Percentiles rank a stretch among this genome's conserved stretches.
phyloP scores from a whole-genome alignment of 345 rosid species.

The Camelina neglecta region DNA sequence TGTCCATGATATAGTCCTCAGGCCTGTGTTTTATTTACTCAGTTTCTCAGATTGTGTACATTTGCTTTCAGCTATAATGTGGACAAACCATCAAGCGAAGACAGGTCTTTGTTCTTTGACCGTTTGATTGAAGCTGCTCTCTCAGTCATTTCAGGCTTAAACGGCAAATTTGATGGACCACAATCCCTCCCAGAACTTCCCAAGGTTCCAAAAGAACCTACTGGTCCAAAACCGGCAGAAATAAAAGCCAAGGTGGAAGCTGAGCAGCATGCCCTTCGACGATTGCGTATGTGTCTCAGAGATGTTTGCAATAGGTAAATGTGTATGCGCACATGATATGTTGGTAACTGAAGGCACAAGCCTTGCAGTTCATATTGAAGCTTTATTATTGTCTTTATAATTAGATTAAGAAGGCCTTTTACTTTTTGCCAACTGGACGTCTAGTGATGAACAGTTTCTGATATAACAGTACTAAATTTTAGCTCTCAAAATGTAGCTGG shows the following conservation, averaged over 20 bases:
- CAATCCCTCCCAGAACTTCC: conserved; percentile 75
- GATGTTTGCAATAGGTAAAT: conserved; percentile 95
- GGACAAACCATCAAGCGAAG: conserved; percentile 74
- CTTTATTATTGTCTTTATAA: not conserved
- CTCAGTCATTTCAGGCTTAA: conserved; percentile 65
- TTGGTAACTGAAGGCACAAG: conserved; percentile 10
- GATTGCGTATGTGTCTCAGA: conserved; percentile 98
- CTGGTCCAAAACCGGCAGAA: conserved; percentile 94
- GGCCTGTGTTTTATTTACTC: conserved; percentile 24
- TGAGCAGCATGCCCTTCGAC: conserved; percentile 98
- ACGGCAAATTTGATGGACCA: conserved; percentile 53
- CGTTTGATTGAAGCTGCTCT: conserved; percentile 87
- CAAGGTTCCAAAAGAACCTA: conserved; percentile 73
- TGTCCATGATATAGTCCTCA: conserved; percentile 8
- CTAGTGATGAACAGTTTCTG: not conserved
- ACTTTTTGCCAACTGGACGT: not conserved
- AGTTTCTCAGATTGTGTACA: conserved; percentile 28
- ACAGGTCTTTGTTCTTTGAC: conserved; percentile 79
- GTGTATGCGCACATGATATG: conserved; percentile 20
- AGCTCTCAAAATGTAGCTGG: not conserved
- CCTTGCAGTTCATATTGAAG: conserved; percentile 1
- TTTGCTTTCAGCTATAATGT: conserved; percentile 74
- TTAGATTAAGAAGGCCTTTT: not conserved
- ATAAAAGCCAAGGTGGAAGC: conserved; percentile 94
- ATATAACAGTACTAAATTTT: not conserved